Percentiles rank a stretch among this genome's conserved stretches.
These are phyloP conservation scores for Diaporthe caulivora DNA, from an alignment of 2,329 filamentous ascomycete species.

Conservation along the genomic window DNA sequence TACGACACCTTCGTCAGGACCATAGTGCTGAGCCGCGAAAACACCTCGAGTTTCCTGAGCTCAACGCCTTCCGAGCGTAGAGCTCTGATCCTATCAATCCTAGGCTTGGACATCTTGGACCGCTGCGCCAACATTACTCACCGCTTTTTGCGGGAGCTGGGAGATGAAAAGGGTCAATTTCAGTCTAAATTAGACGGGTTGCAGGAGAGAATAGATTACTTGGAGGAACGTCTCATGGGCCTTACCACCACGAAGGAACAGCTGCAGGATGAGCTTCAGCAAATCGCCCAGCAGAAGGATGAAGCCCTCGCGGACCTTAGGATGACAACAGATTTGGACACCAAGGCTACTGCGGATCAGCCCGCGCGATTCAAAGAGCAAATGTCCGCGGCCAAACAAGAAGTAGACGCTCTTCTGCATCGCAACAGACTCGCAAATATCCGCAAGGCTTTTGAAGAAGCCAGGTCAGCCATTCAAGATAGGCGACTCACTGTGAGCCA, in stretches of 20 bases:
- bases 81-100: constrained; percentile 47
- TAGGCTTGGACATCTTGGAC: constrained; percentile 42
- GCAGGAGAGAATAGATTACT: neutral
- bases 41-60: constrained; percentile 48
- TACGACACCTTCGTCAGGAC: constrained; percentile 49
- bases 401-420: constrained; percentile 14
- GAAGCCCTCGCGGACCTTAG: neutral
- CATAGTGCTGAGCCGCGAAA: constrained; percentile 49
- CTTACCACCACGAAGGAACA: neutral
- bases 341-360: neutral
- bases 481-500: neutral
- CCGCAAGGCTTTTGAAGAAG: constrained; percentile 6
- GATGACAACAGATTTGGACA: neutral
- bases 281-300: neutral
- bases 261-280: neutral
- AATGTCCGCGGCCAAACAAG: neutral
- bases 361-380: neutral
- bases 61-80: constrained; percentile 45
- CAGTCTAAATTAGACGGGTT: neutral
- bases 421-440: neutral
- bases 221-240: neutral
- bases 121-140: neutral
- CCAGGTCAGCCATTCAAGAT: neutral
- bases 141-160: neutral
- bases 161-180: neutral